phyloP scores from a whole-genome alignment of 164 flowering plant species.

The Sedum album region DNA sequence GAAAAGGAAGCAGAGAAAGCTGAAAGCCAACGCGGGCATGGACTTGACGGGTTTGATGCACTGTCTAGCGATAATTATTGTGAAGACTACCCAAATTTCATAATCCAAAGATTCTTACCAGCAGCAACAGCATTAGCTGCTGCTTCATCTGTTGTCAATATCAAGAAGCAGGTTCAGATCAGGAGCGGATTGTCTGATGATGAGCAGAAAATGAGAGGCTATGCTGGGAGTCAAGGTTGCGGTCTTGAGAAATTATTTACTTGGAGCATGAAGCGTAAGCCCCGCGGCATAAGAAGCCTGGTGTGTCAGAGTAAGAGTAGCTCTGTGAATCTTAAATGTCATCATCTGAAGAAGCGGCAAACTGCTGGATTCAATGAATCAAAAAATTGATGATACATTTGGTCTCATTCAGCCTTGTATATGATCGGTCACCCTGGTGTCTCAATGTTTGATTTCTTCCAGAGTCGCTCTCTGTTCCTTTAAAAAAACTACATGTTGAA shows the following conservation, averaged over 20 bases:
- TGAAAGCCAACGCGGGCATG: slow-evolving; percentile 1
- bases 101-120: slow-evolving; percentile 58
- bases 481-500: too few species aligned
- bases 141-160: slow-evolving; percentile 17
- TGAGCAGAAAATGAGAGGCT: neutral
- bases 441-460: too few species aligned
- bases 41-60: slow-evolving; percentile 18
- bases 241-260: slow-evolving; percentile 40
- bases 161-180: neutral
- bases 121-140: slow-evolving; percentile 55
- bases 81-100: slow-evolving; percentile 30
- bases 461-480: too few species aligned
- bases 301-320: slow-evolving; percentile 12
- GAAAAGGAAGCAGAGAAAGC: slow-evolving; percentile 14
- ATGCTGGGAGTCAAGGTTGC: slow-evolving; percentile 22
- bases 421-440: too few species aligned
- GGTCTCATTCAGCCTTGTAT: neutral
- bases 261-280: slow-evolving; percentile 40
- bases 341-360: neutral
- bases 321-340: slow-evolving; percentile 14
- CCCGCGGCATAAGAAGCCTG: slow-evolving; percentile 40
- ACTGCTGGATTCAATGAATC: neutral
- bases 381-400: neutral
- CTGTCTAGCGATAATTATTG: slow-evolving; percentile 10
- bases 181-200: neutral